Conservation (phyloP, 2,329 filamentous ascomycete genomes). For the Alternaria tenuissima region DNA sequence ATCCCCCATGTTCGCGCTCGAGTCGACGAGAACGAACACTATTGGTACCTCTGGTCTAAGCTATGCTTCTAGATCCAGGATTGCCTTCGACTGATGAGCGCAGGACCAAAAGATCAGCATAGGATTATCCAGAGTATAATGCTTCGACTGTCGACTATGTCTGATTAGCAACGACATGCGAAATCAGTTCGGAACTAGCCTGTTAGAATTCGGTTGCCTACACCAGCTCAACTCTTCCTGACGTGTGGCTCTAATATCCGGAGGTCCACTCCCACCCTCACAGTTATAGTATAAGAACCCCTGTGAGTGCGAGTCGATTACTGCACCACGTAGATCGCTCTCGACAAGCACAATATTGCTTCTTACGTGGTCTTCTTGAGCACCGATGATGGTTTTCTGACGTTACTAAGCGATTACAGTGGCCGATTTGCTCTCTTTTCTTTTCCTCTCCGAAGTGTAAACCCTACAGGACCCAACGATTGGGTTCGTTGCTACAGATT, state of each 20-base stretch:
- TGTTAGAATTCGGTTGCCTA: not conserved
- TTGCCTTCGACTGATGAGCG: not conserved
- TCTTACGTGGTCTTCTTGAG: no score
- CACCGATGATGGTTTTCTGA: no score
- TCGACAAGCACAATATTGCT: no score
- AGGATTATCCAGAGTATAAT: not conserved
- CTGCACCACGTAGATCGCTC: no score
- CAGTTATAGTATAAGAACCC: no score
- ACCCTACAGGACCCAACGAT: not conserved
- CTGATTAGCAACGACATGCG: not conserved
- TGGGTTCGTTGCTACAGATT: not conserved
- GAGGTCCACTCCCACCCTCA: not conserved
- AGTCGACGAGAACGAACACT: not conserved
- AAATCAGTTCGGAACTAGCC: not conserved
- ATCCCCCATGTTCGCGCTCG: no score
- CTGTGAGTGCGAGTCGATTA: no score
- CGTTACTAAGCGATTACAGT: no score
- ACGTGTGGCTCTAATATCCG: not conserved
- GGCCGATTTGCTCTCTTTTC: no score
- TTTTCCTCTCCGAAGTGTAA: no score
- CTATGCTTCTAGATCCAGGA: no score
- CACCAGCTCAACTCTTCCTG: not conserved
- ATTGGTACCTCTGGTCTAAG: not conserved
- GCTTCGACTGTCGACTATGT: not conserved
- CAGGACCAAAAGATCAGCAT: not conserved